Conservation (phyloP, 2,329 filamentous ascomycete species). For the Drechslerella coelobrocha region DNA sequence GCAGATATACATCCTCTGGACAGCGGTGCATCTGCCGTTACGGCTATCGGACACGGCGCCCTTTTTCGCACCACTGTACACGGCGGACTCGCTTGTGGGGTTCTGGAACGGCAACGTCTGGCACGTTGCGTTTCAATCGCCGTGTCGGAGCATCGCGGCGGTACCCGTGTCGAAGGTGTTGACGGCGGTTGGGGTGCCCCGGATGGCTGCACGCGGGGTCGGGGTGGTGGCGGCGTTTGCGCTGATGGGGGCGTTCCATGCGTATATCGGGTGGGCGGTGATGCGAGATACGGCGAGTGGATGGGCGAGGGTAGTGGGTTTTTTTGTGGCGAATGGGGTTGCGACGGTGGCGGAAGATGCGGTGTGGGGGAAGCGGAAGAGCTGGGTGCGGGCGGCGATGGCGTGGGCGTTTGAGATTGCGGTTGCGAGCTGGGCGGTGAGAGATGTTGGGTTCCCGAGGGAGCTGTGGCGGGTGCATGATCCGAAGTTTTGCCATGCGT, state of each 20-base stretch:
- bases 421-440: slow-evolving; percentile 55
- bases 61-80: slow-evolving; percentile 40
- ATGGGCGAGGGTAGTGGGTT: slow-evolving; percentile 38
- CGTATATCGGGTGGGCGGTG: slow-evolving; percentile 40
- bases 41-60: slow-evolving; percentile 27
- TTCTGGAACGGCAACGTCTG: slow-evolving; percentile 49
- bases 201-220: slow-evolving; percentile 23
- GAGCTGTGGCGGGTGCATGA: slow-evolving; percentile 52
- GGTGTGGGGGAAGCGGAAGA: slow-evolving; percentile 53
- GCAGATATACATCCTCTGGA: slow-evolving; percentile 44
- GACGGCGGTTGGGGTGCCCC: slow-evolving; percentile 16
- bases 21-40: slow-evolving; percentile 31
- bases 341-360: slow-evolving; percentile 53
- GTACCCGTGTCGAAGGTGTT: slow-evolving; percentile 29
- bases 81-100: slow-evolving; percentile 40
- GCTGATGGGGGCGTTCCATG: slow-evolving; percentile 47
- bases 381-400: slow-evolving; percentile 53
- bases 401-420: slow-evolving; percentile 56
- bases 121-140: slow-evolving; percentile 50
- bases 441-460: slow-evolving; percentile 53
- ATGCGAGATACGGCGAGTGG: slow-evolving; percentile 39
- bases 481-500: slow-evolving; percentile 43
- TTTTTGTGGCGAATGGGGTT: slow-evolving; percentile 41
- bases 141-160: slow-evolving; percentile 38
- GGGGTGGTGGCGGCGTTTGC: slow-evolving; percentile 43